Conservation (phyloP, 345 rosid species). For the Erysimum cheiranthoides region DNA sequence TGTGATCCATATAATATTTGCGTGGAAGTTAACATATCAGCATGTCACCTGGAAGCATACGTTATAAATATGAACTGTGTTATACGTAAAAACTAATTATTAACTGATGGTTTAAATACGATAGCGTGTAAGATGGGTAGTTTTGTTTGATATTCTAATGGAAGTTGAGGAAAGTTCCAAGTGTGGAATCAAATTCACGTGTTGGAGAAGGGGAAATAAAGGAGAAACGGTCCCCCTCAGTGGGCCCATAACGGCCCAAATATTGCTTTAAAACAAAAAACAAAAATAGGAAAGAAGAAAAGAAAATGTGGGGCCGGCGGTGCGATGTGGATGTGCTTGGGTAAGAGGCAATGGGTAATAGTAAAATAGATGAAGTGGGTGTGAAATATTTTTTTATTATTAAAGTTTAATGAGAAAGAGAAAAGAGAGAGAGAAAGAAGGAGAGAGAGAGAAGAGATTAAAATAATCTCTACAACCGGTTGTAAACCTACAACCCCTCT, state of each 20-base stretch:
- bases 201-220: conserved; percentile 39
- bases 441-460: too few relatives aligned
- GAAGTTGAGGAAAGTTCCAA: conserved; percentile 45
- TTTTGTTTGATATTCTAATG: conserved; percentile 23
- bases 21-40: not conserved
- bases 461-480: too few relatives aligned
- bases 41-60: conserved; percentile 33
- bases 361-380: too few relatives aligned
- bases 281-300: not conserved
- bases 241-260: conserved; percentile 41
- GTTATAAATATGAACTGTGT: conserved; percentile 3
- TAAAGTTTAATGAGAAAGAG: too few relatives aligned
- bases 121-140: conserved; percentile 19
- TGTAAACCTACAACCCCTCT: too few relatives aligned
- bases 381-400: too few relatives aligned
- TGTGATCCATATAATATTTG: conserved; percentile 2
- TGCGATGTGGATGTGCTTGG: conserved; percentile 42
- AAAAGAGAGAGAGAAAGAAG: too few relatives aligned
- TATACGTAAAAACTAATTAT: not conserved
- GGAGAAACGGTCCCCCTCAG: conserved; percentile 37
- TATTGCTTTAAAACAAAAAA: too few relatives aligned
- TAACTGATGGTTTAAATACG: conserved; percentile 2
- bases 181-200: conserved; percentile 47
- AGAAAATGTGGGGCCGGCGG: conserved; percentile 31
- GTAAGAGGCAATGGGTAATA: too few relatives aligned